Evolutionary conservation across 23 red algal species (phyloP).

Genomic region (Cyanidioschyzon merolae): DNA sequence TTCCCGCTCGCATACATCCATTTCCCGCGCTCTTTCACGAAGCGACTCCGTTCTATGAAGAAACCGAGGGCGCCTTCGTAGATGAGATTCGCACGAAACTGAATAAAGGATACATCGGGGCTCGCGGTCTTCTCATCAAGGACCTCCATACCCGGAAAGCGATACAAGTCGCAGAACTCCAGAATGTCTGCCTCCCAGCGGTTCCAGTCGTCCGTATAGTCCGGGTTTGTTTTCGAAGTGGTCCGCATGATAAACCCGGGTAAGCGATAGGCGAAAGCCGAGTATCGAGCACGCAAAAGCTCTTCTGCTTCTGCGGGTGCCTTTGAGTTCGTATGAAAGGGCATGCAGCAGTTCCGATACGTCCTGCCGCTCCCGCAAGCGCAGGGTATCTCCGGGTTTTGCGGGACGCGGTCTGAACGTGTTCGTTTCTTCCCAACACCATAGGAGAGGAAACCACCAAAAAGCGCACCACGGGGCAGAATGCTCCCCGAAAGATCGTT

Average conservation of each 20-base stretch:
- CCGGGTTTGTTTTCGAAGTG: slow-evolving; percentile 44
- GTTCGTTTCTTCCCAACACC: neutral
- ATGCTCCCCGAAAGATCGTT: neutral
- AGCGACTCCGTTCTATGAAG: slow-evolving; percentile 10
- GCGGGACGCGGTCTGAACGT: slow-evolving; percentile 27
- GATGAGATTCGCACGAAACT: slow-evolving; percentile 30
- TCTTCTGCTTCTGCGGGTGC: slow-evolving; percentile 43
- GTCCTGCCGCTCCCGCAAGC: slow-evolving; percentile 53
- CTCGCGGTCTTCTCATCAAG: slow-evolving; percentile 57
- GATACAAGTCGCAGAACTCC: slow-evolving; percentile 81
- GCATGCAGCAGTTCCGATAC: slow-evolving; percentile 70
- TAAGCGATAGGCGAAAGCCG: slow-evolving; percentile 58
- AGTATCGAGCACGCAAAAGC: slow-evolving; percentile 66
- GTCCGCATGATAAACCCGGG: slow-evolving; percentile 93
- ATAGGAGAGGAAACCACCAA: neutral
- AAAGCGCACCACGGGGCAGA: slow-evolving; percentile 5
- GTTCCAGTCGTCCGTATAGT: slow-evolving; percentile 48
- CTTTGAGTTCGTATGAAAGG: slow-evolving; percentile 46
- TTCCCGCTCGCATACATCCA: slow-evolving; percentile 16
- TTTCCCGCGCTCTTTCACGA: neutral
- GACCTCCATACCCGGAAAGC: slow-evolving; percentile 68
- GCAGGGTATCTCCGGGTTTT: slow-evolving; percentile 20
- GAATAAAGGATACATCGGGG: slow-evolving; percentile 51
- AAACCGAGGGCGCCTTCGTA: neutral
- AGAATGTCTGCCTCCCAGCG: slow-evolving; percentile 77